Percentiles rank a stretch among this genome's conserved stretches.
phyloP scores from a whole-genome alignment of 768 basidiomycete species.

The Porpolomopsis calyptriformis region DNA sequence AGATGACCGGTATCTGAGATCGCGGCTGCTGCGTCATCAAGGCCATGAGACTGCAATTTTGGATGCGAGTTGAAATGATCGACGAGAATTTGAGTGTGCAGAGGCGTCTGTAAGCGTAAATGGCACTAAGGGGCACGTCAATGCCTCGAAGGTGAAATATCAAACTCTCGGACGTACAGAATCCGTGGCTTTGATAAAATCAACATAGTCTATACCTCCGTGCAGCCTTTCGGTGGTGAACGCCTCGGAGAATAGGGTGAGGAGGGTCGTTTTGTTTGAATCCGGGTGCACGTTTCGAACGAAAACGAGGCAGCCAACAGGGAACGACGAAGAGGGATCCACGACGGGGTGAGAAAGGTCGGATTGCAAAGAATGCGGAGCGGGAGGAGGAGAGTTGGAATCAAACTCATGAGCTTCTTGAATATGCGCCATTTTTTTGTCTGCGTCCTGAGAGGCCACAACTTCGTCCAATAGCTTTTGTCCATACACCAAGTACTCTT shows the following conservation, averaged over 20 bases:
- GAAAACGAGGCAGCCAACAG: slow-evolving; percentile 57
- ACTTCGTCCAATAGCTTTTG: slow-evolving; percentile 41
- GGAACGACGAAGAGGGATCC: slow-evolving; percentile 35
- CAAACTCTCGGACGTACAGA: slow-evolving; percentile 33
- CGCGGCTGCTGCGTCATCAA: slow-evolving; percentile 41
- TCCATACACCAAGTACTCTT: slow-evolving; percentile 61
- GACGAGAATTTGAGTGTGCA: slow-evolving; percentile 35
- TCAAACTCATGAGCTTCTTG: background rate
- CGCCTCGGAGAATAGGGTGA: slow-evolving; percentile 40
- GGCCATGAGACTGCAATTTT: slow-evolving; percentile 35
- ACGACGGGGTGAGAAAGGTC: slow-evolving; percentile 7
- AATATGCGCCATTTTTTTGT: slow-evolving; percentile 5
- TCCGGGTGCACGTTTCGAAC: slow-evolving; percentile 59
- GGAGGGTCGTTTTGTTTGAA: slow-evolving; percentile 76
- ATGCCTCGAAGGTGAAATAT: background rate
- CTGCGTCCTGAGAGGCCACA: slow-evolving; percentile 17
- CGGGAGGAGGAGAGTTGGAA: background rate
- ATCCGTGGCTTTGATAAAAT: slow-evolving; percentile 70
- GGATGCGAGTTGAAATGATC: slow-evolving; percentile 30
- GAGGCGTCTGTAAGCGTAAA: slow-evolving; percentile 50
- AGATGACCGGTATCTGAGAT: slow-evolving; percentile 1
- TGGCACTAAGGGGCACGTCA: slow-evolving; percentile 42
- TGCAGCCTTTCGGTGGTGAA: slow-evolving; percentile 17
- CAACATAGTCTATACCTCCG: slow-evolving; percentile 59
- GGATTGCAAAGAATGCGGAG: background rate